Evolutionary conservation across 495 filamentous ascomycete genomes (phyloP), one percentile per base, ranked within the genome.

Genomic region (Penicillium bialowiezense): DNA sequence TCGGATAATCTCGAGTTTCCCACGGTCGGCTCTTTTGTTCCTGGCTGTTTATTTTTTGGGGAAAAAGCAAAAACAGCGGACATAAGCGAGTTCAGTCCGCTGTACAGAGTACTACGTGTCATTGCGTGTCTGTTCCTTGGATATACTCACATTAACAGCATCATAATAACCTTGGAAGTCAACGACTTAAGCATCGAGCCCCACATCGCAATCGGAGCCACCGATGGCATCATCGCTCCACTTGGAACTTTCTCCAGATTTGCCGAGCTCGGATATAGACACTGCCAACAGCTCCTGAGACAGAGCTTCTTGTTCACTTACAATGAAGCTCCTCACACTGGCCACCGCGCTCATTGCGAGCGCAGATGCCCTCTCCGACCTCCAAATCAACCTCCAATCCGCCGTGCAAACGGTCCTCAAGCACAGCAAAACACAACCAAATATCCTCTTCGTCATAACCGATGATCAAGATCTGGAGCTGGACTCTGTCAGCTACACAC

Each of bases 381-480:
- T 52, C 6, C 52, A 50, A 20, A 44, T 37, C 37, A 39, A 41
- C 7, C 52, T 60, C 2, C 60, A 64, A 26, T 48, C 52, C 6
- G 42, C 41, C 1, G 24, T 58, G 5, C 46, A 50, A n/a, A 26
- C 57, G 0, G 44, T 54, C 13, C 17, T 60, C 7, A 40, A 47
- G 6, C 23, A 20, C 14, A 39, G 32, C 15, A 36, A 54, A 24
- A 13, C 45, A 10, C 55, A 52, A 14, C 79, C 81, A 3, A 86
- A 86, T 51, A 75, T 85, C 46, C 67, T 87, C 17, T 84, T 87
- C 50, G 70, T 87, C 37, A 67, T 87, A 19, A 84, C 82, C 0
- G 84, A 87, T 48, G 82, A 87, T 56, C 84, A 87, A 47, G 84
- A 87, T 44, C 56, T 82, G 19, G 75, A 82, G 55, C 64, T 87